Conservation (phyloP, 352 stramenopile species). For the Phytophthora melonis region DNA sequence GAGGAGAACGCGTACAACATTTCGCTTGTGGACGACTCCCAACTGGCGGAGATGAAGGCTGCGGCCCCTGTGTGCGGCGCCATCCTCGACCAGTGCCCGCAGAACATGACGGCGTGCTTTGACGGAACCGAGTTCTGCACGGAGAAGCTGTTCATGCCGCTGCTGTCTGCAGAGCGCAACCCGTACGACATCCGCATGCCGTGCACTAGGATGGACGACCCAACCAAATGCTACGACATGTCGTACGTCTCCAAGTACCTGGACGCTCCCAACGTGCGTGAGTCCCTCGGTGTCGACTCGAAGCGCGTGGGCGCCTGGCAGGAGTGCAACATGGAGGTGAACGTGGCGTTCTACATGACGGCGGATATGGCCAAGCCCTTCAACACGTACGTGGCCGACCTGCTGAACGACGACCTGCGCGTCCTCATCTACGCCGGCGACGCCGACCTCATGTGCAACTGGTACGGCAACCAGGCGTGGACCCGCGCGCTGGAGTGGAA, state of each 20-base stretch:
- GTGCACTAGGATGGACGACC: conserved; percentile 44
- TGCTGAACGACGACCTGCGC: conserved; percentile 79
- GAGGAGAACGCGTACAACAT: conserved; percentile 76
- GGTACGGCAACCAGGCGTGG: conserved; percentile 95
- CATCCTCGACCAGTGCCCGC: conserved; percentile 47
- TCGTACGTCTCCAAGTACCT: conserved; percentile 77
- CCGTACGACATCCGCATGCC: conserved; percentile 68
- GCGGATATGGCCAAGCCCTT: conserved; percentile 94
- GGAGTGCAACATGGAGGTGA: conserved; percentile 93
- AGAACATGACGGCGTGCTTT: conserved; percentile 49
- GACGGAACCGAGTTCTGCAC: conserved; percentile 62
- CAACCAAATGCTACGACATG: conserved; percentile 67
- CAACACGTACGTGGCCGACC: conserved; percentile 80
- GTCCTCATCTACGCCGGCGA: conserved; percentile 97
- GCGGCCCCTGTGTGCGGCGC: conserved; percentile 37
- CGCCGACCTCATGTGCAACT: conserved; percentile 98
- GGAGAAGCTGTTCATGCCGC: conserved; percentile 58
- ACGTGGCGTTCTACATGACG: conserved; percentile 80
- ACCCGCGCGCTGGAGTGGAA: conserved; percentile 93
- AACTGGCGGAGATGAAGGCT: conserved; percentile 52
- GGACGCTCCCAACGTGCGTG: conserved; percentile 61
- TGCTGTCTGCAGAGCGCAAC: conserved; percentile 49
- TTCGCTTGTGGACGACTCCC: conserved; percentile 45
- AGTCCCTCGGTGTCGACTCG: conserved; percentile 51
- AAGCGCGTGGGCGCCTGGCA: conserved; percentile 74